phyloP scores from a whole-genome alignment of 2,329 filamentous ascomycete species.

The Dothistroma pini region DNA sequence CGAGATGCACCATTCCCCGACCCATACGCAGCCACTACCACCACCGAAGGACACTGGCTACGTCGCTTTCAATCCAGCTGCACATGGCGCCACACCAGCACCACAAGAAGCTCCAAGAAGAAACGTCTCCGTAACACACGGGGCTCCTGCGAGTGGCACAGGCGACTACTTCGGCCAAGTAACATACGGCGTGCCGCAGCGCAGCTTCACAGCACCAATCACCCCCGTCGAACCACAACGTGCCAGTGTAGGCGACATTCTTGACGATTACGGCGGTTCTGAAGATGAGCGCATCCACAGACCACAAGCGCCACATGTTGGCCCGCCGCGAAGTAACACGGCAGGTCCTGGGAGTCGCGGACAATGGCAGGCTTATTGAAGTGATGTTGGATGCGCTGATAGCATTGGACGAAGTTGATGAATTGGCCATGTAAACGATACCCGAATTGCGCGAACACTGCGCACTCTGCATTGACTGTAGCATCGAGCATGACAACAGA shows the following conservation, averaged over 20 bases:
- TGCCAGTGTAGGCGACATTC: conserved; percentile 2
- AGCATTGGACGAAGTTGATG: conserved; percentile 3
- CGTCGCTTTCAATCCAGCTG: conserved; percentile 33
- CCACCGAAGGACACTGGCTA: conserved; percentile 22
- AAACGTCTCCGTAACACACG: conserved; percentile 20
- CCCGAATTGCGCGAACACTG: background rate
- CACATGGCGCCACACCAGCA: conserved; percentile 9
- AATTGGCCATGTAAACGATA: conserved; percentile 2
- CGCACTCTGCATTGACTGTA: background rate
- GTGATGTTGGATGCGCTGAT: background rate
- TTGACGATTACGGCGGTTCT: conserved; percentile 11
- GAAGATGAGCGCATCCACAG: conserved; percentile 9
- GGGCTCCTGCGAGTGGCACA: conserved; percentile 9
- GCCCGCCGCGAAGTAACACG: background rate
- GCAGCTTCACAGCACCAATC: conserved; percentile 24
- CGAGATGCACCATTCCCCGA: conserved; percentile 31
- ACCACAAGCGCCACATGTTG: background rate
- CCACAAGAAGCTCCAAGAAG: conserved; percentile 16
- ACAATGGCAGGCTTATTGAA: background rate
- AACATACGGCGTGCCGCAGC: conserved; percentile 15
- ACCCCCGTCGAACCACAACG: conserved; percentile 1
- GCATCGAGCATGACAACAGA: background rate
- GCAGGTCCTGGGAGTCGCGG: background rate
- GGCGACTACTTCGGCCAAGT: conserved; percentile 20
- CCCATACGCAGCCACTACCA: conserved; percentile 14